phyloP scores from a whole-genome alignment of 495 filamentous ascomycete species.

The Clavariopsis aquatica region DNA sequence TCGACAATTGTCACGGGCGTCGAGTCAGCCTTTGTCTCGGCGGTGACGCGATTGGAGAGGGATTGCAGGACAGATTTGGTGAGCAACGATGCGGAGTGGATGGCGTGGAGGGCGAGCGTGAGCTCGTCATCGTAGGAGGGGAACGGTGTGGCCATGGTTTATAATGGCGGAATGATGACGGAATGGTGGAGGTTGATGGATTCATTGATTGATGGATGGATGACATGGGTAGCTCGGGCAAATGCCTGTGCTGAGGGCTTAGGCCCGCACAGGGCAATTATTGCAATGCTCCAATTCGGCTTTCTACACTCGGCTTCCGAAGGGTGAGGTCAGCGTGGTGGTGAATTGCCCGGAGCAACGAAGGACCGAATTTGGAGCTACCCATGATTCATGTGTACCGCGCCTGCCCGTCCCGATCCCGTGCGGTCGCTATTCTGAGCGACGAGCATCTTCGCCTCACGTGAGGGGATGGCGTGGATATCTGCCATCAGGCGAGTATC shows the following conservation, averaged over 20 bases:
- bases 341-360: not conserved
- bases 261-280: no score
- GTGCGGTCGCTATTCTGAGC: not conserved
- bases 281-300: no score
- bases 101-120: constrained; percentile 26
- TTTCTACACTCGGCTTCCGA: not conserved
- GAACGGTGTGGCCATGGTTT: constrained; percentile 19
- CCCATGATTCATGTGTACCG: no score
- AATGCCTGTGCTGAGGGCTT: not conserved
- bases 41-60: constrained; percentile 18
- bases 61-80: constrained; percentile 36
- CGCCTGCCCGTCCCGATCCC: not conserved
- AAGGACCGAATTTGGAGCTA: constrained; percentile 1
- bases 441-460: not conserved
- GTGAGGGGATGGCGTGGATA: not conserved
- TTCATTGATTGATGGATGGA: no score
- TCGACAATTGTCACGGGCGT: constrained; percentile 40
- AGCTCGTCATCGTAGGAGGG: constrained; percentile 26
- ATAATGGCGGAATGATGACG: constrained; percentile 12
- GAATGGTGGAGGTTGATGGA: not conserved
- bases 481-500: not conserved
- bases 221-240: constrained; percentile 2
- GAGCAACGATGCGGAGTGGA: constrained; percentile 32
- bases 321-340: constrained; percentile 3
- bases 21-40: constrained; percentile 33